Conservation (phyloP, 1,139 yeast genomes). For the Blastobotrys indianensis region DNA sequence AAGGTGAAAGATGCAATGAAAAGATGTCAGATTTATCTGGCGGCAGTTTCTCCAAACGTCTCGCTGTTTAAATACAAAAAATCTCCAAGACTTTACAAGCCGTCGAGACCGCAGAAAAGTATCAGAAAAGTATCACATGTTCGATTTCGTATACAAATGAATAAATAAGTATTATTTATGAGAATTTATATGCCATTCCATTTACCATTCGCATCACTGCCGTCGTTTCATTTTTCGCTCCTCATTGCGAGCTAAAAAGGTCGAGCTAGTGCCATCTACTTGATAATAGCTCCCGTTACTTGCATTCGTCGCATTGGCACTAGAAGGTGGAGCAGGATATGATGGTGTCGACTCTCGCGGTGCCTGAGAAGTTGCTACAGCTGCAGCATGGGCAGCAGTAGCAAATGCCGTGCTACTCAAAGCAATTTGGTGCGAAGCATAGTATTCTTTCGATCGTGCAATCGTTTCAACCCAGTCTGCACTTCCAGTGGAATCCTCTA, state of each 20-base stretch:
- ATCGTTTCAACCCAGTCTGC: conserved; percentile 33
- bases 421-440: conserved; percentile 25
- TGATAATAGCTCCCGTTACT: neutral
- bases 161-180: neutral
- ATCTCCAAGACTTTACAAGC: no score
- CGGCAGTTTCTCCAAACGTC: neutral
- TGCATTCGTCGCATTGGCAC: neutral
- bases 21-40: neutral
- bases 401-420: conserved; percentile 24
- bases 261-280: conserved; percentile 19
- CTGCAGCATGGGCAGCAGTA: conserved; percentile 37
- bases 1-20: neutral
- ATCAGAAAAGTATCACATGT: no score
- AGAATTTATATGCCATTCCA: neutral
- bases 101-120: no score
- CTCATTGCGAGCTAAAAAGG: conserved; percentile 22
- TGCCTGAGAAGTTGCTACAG: conserved; percentile 19
- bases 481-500: conserved; percentile 33
- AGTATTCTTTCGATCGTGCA: conserved; percentile 26
- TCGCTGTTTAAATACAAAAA: no score
- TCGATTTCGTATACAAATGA: neutral
- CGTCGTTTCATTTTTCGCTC: conserved; percentile 18
- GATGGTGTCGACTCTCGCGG: no score
- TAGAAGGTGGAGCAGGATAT: neutral
- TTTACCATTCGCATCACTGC: neutral